Percentiles rank a stretch among this genome's conserved stretches.
phyloP scores from a whole-genome alignment of 2,329 filamentous ascomycete species.

The Arthroderma uncinatum region DNA sequence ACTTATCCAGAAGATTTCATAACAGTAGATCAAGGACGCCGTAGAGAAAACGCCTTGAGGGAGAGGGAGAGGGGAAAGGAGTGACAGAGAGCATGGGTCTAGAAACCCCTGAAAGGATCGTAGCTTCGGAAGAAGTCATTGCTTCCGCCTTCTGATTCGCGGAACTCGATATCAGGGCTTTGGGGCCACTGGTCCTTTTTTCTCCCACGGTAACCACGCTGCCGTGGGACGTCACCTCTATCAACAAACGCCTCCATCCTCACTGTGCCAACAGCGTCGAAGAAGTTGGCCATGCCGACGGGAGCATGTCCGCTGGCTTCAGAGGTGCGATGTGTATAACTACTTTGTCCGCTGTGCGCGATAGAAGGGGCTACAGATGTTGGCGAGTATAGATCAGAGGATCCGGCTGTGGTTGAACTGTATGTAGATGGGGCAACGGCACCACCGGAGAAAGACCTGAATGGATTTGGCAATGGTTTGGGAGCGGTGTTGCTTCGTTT shows the following conservation, averaged over 20 bases:
- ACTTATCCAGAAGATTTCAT: neutral
- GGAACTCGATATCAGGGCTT: conserved; percentile 22
- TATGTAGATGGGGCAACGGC: conserved; percentile 31
- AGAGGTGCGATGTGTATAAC: conserved; percentile 42
- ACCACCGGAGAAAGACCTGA: conserved; percentile 62
- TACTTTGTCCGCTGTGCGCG: conserved; percentile 29
- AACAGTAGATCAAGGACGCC: neutral
- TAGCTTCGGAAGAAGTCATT: conserved; percentile 32
- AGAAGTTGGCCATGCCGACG: conserved; percentile 49
- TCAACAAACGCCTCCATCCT: conserved; percentile 96
- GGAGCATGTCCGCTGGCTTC: conserved; percentile 39
- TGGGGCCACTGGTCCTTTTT: conserved; percentile 26
- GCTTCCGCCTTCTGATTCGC: conserved; percentile 27
- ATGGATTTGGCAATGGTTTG: conserved; percentile 56
- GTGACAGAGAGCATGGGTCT: conserved; percentile 9
- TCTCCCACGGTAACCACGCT: conserved; percentile 18
- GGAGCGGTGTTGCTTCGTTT: conserved; percentile 86
- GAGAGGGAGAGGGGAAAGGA: neutral
- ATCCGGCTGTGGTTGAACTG: conserved; percentile 48
- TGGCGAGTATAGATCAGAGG: conserved; percentile 47
- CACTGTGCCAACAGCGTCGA: conserved; percentile 79
- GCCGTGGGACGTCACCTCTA: conserved; percentile 28
- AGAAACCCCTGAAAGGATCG: conserved; percentile 40
- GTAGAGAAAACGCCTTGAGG: neutral
- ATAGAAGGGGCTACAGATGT: conserved; percentile 20